phyloP scores from a whole-genome alignment of 768 basidiomycete species.

The Pleurotus sapidus region DNA sequence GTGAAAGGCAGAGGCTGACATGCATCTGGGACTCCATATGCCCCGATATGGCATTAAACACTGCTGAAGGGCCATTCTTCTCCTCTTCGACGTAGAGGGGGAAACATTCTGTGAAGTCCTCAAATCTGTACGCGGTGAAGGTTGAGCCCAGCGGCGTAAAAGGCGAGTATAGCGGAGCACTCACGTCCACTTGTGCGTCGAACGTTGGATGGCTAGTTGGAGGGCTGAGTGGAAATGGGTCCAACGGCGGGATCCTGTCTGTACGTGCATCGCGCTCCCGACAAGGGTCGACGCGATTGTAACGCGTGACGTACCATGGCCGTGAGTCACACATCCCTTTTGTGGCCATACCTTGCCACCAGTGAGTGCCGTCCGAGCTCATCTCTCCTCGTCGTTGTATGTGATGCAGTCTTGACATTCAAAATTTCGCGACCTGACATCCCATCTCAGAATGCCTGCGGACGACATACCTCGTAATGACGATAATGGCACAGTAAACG shows the following conservation, averaged over 20 bases:
- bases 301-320: constrained; percentile 9
- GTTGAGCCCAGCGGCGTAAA: neutral
- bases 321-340: neutral
- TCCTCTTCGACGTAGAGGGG: constrained; percentile 64
- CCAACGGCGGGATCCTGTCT: constrained; percentile 52
- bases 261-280: constrained; percentile 34
- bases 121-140: constrained; percentile 33
- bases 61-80: constrained; percentile 56
- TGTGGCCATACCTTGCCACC: too few species aligned
- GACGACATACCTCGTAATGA: constrained; percentile 29
- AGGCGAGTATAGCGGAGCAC: constrained; percentile 15
- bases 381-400: too few species aligned
- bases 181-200: constrained; percentile 59
- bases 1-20: constrained; percentile 9
- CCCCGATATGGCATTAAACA: constrained; percentile 64
- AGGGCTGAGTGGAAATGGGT: constrained; percentile 55
- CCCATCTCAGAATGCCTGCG: constrained; percentile 10
- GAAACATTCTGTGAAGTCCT: constrained; percentile 65
- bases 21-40: constrained; percentile 49
- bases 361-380: neutral
- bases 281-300: neutral
- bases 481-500: constrained; percentile 32
- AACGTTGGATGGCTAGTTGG: constrained; percentile 51
- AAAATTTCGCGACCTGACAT: neutral
- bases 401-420: neutral